Evolutionary conservation across 345 rosid genomes (phyloP), one percentile per base, ranked within the genome.

Genomic region (Excoecaria cochinchinensis): DNA sequence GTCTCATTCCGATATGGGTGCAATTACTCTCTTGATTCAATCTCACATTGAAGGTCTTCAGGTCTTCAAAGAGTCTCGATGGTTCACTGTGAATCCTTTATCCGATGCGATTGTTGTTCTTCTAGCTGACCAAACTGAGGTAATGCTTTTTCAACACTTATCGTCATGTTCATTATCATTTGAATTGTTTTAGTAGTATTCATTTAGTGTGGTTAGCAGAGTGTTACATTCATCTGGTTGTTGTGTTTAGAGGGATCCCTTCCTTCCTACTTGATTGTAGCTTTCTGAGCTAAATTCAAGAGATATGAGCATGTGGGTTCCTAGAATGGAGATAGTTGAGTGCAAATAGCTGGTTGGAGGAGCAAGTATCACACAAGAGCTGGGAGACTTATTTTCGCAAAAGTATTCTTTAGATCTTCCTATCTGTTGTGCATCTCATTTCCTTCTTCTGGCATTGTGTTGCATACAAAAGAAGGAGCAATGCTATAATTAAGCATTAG

Each of bases 101-200:
- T 74, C 87, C n/a, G 76, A 88, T 40, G 96, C 94, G 69, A 84
- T 95, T 68, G 79, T 95, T 17, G 91, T 90, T 75, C 74, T 92
- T 68, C n/a, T 92, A 67, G 86, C 94, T 5, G 97, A 92, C 71
- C 97, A 90, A 82, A 91, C 93, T 16, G 95, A 92, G 97, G 99
- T 90, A 81, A 39, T 48, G 1, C 11, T 69, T 36, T 42, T 24
- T 51, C 15, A 19, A 3, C 38, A 5, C 25, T 46, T 64, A 22
- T 56, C 10, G 4, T 56, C 19, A 19, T 56, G 24, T 56, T 52
- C 24, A 5, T 56, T 31, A 3, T 19, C 24, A 36, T 5, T 17
- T 12, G 47, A 39, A 55, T 70, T 9, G 65, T 53, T 17, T 69
- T 38, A 52, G 9, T 22, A 42, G 64, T 48, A 39, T 77, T 17